Conservation (phyloP, 768 basidiomycete genomes). For the Suillus ampliporus region DNA sequence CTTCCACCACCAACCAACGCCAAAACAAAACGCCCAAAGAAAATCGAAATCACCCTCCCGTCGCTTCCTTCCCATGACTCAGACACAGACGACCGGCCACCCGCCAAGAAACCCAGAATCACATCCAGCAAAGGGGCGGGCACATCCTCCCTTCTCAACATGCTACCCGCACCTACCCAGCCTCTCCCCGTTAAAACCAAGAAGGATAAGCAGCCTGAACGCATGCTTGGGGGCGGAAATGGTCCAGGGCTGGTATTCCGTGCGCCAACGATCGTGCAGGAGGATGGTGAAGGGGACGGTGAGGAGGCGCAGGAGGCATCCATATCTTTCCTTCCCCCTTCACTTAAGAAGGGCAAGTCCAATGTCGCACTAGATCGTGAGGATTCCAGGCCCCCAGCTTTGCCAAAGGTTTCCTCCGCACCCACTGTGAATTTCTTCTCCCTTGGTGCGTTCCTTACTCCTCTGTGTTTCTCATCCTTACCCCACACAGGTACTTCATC, state of each 20-base stretch:
- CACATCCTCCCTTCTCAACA: conserved; percentile 65
- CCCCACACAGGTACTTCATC: conserved; percentile 24
- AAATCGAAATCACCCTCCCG: conserved; percentile 47
- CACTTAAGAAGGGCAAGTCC: conserved; percentile 60
- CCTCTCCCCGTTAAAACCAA: conserved; percentile 43
- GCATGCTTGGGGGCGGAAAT: conserved; percentile 68
- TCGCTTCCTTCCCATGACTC: conserved; percentile 38
- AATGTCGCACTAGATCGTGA: conserved; percentile 61
- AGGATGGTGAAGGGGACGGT: conserved; percentile 24
- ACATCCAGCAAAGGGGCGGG: conserved; percentile 51
- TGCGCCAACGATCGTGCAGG: conserved; percentile 29
- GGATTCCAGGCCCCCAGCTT: conserved; percentile 11
- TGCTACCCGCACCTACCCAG: conserved; percentile 78
- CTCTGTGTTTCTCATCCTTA: background rate
- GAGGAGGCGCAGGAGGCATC: conserved; percentile 40
- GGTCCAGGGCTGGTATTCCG: conserved; percentile 69
- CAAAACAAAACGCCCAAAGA: conserved; percentile 50
- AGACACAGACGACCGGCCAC: conserved; percentile 55
- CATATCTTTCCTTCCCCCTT: conserved; percentile 62
- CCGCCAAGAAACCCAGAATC: conserved; percentile 62
- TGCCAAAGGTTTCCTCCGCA: conserved; percentile 28
- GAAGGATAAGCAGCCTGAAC: conserved; percentile 46
- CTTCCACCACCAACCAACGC: conserved; percentile 36
- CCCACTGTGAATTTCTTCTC: conserved; percentile 72
- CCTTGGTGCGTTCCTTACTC: conserved; percentile 48